Evolutionary conservation across 2,329 filamentous ascomycete genomes (phyloP), one percentile per base, ranked within the genome.

Genomic region (Alternaria metachromatica): DNA sequence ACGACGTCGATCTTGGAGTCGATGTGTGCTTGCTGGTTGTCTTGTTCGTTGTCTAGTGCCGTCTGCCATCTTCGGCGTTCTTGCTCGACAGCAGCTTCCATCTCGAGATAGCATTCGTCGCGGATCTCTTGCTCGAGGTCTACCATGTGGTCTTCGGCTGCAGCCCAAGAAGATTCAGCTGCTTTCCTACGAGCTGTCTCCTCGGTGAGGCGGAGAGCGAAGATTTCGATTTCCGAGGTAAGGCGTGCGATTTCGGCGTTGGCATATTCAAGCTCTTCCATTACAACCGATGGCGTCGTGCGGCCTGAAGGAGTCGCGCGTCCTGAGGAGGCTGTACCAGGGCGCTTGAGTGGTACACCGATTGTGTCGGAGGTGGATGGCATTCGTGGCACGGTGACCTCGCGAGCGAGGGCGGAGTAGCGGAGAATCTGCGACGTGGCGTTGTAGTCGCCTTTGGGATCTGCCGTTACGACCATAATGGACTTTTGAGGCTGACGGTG

Each of bases 401-500:
- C 95, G 20, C 94, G 89, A 0, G 96, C 96, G 5, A 99, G 86
- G 0, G 96, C 95, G 21, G 93, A 96, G 81, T 99, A 99, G 18
- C 95, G 90, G 2, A 99, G 85, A 65, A 99, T 98, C 76, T 98
- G 96, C 6, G 93, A 96, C 0, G 96, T 99, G 12, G 96, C 94
- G 76, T 98, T 98, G 84, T 94, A 97, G 80, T 99, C 96, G 41
- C 96, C 95, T 12, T 92, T 82, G 0, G 96, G 93, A 74, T 99
- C 95, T 4, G 95, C 96, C 0, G 95, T 97, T 15, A 98, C 95
- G 60, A 99, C 92, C 94, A 99, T 98, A 72, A 97, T 89, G 1
- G 91, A 94, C 74, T 92, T 94, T 77, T 98, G 96, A 0, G 93
- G 92, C 25, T 76, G 70, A 60, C 79, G 78, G 63, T 80, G 78